Evolutionary conservation across 345 rosid genomes (phyloP), one percentile per base, ranked within the genome.

Genomic region (Nasturtium officinale): DNA sequence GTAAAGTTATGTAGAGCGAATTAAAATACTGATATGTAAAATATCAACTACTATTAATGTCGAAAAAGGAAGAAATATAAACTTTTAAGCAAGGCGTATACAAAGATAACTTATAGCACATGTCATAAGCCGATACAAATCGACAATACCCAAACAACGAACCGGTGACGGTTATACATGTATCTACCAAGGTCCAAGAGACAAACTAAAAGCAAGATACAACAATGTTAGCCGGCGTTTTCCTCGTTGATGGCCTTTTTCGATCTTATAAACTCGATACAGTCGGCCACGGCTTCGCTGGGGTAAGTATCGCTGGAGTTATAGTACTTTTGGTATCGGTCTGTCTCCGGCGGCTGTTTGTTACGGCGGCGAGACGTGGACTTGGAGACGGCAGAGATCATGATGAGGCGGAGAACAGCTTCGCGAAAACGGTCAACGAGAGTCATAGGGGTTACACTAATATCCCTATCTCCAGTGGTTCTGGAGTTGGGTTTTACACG

Each of bases 231-330:
- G 45, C 51, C 57, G 16, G 18, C 43, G 51, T 45, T 61, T 7
- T 74, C 79, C 0, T 40, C 78, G 3, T 33, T 17, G 18, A 48
- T 23, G 2, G 87, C 74, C 64, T 87, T 86, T 61, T 83, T 88
- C 84, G 78, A 89, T 72, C 83, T 84, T 71, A 91, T 91, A 77
- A 89, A 89, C 77, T 91, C 90, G 16, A 91, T 91, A 77, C 96
- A 89, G 50, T 91, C 94, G 0, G 96, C 90, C 12, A 91, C 84
- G 3, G 94, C 97, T 65, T 87, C 90, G 32, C 77, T 85, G 25
- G 84, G 87, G 67, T 83, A 85, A 20, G 74, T 75, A 28, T 89
- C 92, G 9, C 69, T 50, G 7, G 50, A n/a, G 52, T 74, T 60
- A 38, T 65, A 69, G 25, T 54, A 68, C 18, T 12, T 50, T 16